These are phyloP conservation scores for Tulasnella sp. DNA, from an alignment of 768 basidiomycete genomes.

Conservation along the genomic window DNA sequence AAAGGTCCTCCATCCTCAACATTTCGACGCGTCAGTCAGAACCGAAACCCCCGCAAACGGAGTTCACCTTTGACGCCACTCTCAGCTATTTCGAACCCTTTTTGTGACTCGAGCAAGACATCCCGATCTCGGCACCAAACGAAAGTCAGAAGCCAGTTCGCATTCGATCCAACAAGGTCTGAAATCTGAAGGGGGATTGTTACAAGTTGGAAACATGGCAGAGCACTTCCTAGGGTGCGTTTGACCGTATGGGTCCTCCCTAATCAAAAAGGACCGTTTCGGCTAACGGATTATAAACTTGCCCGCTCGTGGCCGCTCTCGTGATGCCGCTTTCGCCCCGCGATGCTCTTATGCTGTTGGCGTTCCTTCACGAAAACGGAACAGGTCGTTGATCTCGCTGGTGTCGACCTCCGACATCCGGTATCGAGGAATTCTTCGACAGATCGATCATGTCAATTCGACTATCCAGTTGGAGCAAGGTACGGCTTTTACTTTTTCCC, in stretches of 20 bases:
- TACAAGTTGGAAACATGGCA: constrained; percentile 47
- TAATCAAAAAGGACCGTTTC: background rate
- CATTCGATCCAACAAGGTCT: background rate
- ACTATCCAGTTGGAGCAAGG: constrained; percentile 88
- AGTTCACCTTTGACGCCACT: constrained; percentile 29
- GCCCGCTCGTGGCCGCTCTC: too few relatives aligned
- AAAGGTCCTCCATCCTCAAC: background rate
- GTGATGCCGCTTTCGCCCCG: background rate
- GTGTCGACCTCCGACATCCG: constrained; percentile 89
- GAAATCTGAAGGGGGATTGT: background rate
- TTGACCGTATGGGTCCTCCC: background rate
- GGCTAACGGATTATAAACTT: constrained; percentile 13
- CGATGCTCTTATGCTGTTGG: background rate
- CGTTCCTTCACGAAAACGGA: background rate
- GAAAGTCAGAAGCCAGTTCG: background rate
- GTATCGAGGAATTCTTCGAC: constrained; percentile 81
- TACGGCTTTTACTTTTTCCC: constrained; percentile 35
- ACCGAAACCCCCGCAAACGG: constrained; percentile 2
- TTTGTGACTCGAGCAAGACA: background rate
- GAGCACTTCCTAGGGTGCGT: constrained; percentile 70
- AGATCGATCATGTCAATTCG: constrained; percentile 78
- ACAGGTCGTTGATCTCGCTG: constrained; percentile 57
- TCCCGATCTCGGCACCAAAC: background rate
- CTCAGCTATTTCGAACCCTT: background rate
- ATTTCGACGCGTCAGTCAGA: constrained; percentile 5